Evolutionary conservation across 2,329 filamentous ascomycete genomes (phyloP).

Genomic region (Cyphellophora attinorum): DNA sequence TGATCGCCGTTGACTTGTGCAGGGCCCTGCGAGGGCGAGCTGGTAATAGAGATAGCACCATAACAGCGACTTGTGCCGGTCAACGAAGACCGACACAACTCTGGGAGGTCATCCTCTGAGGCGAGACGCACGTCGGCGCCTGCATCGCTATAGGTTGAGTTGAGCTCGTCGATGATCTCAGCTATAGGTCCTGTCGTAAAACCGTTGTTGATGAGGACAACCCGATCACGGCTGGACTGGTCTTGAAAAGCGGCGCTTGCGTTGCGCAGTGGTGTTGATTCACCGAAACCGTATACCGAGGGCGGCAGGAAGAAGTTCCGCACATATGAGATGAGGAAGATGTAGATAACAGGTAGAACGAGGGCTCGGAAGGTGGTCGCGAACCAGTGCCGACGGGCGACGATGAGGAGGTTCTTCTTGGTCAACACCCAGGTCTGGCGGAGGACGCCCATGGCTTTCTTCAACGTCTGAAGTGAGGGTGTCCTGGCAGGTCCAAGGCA

Average conservation of each 20-base stretch:
- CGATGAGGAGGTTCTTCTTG: conserved; percentile 46
- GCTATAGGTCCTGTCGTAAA: conserved; percentile 61
- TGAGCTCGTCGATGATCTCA: conserved; percentile 55
- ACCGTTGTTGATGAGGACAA: conserved; percentile 74
- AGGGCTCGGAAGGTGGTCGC: conserved; percentile 45
- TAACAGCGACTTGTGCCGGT: conserved; percentile 62
- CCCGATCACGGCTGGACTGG: conserved; percentile 50
- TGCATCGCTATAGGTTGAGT: conserved; percentile 41
- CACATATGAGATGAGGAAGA: conserved; percentile 46
- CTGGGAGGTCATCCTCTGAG: conserved; percentile 43
- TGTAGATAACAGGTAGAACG: conserved; percentile 44
- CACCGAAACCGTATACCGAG: conserved; percentile 62
- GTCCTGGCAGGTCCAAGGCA: too few relatives aligned
- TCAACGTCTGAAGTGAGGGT: too few relatives aligned
- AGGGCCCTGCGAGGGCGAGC: conserved; percentile 60
- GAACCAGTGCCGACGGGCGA: conserved; percentile 41
- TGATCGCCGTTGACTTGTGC: too few relatives aligned
- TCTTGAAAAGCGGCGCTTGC: conserved; percentile 53
- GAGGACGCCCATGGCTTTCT: conserved; percentile 1
- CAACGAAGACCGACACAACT: conserved; percentile 52
- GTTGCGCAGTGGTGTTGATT: conserved; percentile 49
- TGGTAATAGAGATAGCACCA: conserved; percentile 61
- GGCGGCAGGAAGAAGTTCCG: conserved; percentile 75
- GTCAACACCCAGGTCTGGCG: conserved; percentile 46
- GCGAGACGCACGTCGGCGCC: conserved; percentile 49